Conservation (phyloP, 805 yeast species). For the Millerago galiae region DNA sequence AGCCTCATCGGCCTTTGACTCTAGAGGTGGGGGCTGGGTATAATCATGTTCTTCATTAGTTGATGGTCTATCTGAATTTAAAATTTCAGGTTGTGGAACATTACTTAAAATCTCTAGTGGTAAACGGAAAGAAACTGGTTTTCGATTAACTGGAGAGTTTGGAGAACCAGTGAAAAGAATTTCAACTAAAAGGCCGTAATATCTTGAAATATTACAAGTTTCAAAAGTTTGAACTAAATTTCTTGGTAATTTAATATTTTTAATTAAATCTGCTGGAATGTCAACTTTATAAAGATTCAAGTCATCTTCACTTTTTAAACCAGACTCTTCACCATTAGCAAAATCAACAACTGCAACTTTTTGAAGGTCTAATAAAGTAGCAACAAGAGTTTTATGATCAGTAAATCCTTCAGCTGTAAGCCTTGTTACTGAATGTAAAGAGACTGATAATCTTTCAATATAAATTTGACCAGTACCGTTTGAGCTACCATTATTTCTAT, state of each 20-base stretch:
- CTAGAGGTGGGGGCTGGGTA: background rate
- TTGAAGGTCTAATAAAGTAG: background rate
- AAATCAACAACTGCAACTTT: background rate
- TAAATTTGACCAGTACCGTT: conserved; percentile 6
- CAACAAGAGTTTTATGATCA: background rate
- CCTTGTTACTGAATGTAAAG: background rate
- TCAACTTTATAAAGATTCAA: conserved; percentile 1
- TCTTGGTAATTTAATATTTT: conserved; percentile 21
- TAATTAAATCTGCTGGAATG: conserved; percentile 1
- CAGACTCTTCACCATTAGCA: background rate
- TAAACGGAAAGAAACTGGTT: background rate
- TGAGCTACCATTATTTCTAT: background rate
- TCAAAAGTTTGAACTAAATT: conserved; percentile 42
- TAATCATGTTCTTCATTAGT: background rate
- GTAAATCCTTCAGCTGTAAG: conserved; percentile 1
- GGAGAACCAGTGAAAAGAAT: conserved; percentile 22
- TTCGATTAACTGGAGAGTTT: background rate
- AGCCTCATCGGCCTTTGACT: background rate
- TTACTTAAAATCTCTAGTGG: background rate
- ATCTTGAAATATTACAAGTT: conserved; percentile 48
- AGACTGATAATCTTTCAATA: background rate
- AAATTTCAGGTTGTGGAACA: background rate
- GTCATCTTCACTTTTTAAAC: background rate
- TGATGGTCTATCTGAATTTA: background rate
- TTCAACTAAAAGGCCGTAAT: conserved; percentile 31